Base-by-base conservation (phyloP, 495 filamentous ascomycete species). In the Aspergillus carlsbadensis region DNA sequence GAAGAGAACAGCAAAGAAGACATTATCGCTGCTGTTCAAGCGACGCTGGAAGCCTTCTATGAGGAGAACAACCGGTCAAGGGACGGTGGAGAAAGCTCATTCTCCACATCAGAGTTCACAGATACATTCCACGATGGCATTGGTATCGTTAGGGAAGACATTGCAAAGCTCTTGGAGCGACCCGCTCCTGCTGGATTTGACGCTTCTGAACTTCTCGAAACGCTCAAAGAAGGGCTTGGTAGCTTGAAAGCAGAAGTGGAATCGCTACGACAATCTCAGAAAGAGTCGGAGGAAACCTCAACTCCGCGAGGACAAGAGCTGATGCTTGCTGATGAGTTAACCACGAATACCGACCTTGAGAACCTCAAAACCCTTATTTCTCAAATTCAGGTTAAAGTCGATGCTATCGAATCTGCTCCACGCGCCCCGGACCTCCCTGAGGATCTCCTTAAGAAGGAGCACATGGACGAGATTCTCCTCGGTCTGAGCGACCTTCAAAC, bases 101-200 rank as follows among this genome's bases (percentile, higher is more conserved):
- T 84, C 21, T 81, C 86, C 2, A 80, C 82, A 14, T 87, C 87
- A 11, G 82, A 92, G 64, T 80, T 96, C 15, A 78, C 95, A 1
- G 90, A 96, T 66, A 87, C 87, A 5, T 75, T 97, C 52, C 86
- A 91, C 48, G 90, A 96, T 41, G 90, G 91, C 15, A 82, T 96
- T 6, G 86, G 85, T 44, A 80, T 81, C 3, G 80, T 97, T 31
- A 83, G 85, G 10, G 70, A 76, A 10, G 88, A 92, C 63, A 76
- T 97, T n/a, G 84, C 89, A 54, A 91, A 84, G 60, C 79, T 92
- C 13, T 70, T 85, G 20, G 84, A 92, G 59, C 91, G 91, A 74
- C 89, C 91, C 6, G 76, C 83, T 1, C 89, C 91, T 6, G 76
- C 84, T 1, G 88, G 91, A 58, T 81, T 91, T 68, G 91, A 89